Base-by-base conservation (phyloP, 2,329 filamentous ascomycete genomes). In the Penicillium sp. region DNA sequence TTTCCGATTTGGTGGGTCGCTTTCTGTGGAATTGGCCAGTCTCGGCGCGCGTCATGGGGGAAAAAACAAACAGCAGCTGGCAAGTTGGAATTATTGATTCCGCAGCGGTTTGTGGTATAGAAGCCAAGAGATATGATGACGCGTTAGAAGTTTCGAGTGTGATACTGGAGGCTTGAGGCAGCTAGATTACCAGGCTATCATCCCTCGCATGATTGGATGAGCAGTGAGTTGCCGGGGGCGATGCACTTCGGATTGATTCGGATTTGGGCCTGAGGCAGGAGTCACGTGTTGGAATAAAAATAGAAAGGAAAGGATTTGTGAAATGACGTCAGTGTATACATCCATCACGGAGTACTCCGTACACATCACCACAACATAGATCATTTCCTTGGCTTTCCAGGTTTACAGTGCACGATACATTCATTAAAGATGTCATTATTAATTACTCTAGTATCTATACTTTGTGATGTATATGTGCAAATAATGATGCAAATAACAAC, bases 391-490 rank as follows among this genome's bases (percentile, higher is more conserved):
- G 24, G 24, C 24, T 8, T 27, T 27, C 24, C 24, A 27, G 8
- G 24, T 8, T 27, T 27, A 5, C 4, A 27, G 8, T 27, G 24
- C 24, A 27, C 24, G 24, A 27, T 11, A 21, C 18, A 10, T 40
- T 40, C 38, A 21, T 40, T 10, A 40, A 40, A 3, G 9, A 21
- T 21, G 34, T 32, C 24, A 44, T 44, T 44, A 44, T 32, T 31
- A 16, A 44, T 32, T 44, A 44, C 14, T 31, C n/a, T 47, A 21
- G 3, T 36, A n/a, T 38, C 9, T 38, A 27, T 27, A 36, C 32
- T 38, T n/a, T 11, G 22, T 44, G 16, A 54, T 56, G 42, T 34
- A 32, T 49, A 49, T 49, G 27, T 52, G 32, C 52, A 48, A 36
- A 45, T 40, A 13, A 43, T 50, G 16, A 48, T 41, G 34, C 14